These are phyloP conservation scores for Cercospora sojina DNA, from an alignment of 2,329 filamentous ascomycete genomes.

Conservation along the genomic window DNA sequence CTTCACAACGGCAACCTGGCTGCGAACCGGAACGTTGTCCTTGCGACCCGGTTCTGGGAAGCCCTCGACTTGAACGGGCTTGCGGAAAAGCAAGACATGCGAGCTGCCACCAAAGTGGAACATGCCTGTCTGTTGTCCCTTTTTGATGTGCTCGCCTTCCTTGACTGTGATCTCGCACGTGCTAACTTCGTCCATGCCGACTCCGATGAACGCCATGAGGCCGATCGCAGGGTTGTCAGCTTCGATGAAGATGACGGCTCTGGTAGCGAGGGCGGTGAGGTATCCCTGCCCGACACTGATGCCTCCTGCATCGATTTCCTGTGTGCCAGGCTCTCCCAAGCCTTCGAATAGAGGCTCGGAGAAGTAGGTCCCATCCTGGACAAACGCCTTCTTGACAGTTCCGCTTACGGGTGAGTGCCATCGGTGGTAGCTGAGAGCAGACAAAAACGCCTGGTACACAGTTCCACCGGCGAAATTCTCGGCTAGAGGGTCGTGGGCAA, in stretches of 20 bases:
- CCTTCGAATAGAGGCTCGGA: slow-evolving; percentile 59
- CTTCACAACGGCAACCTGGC: slow-evolving; percentile 40
- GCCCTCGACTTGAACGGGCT: slow-evolving; percentile 50
- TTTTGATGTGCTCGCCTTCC: slow-evolving; percentile 63
- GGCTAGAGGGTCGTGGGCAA: slow-evolving; percentile 56
- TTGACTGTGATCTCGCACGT: slow-evolving; percentile 68
- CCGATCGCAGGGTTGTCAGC: slow-evolving; percentile 67
- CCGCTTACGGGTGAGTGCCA: slow-evolving; percentile 71
- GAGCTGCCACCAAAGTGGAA: slow-evolving; percentile 77
- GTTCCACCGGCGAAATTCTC: slow-evolving; percentile 61
- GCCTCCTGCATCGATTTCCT: slow-evolving; percentile 46
- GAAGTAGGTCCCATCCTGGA: slow-evolving; percentile 67
- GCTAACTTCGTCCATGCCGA: slow-evolving; percentile 73
- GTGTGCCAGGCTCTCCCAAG: slow-evolving; percentile 39
- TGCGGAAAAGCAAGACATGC: slow-evolving; percentile 66
- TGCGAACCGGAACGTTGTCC: slow-evolving; percentile 42
- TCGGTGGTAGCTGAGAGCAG: slow-evolving; percentile 66
- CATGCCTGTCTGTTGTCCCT: slow-evolving; percentile 73
- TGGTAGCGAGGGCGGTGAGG: slow-evolving; percentile 64
- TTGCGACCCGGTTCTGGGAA: slow-evolving; percentile 36
- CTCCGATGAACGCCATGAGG: slow-evolving; percentile 66
- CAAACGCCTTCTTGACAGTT: slow-evolving; percentile 57
- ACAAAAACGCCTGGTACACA: slow-evolving; percentile 70
- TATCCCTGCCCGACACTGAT: slow-evolving; percentile 60
- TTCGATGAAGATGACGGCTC: slow-evolving; percentile 68